Base-by-base conservation (phyloP, 495 filamentous ascomycete species). In the Aspergillus steynii region DNA sequence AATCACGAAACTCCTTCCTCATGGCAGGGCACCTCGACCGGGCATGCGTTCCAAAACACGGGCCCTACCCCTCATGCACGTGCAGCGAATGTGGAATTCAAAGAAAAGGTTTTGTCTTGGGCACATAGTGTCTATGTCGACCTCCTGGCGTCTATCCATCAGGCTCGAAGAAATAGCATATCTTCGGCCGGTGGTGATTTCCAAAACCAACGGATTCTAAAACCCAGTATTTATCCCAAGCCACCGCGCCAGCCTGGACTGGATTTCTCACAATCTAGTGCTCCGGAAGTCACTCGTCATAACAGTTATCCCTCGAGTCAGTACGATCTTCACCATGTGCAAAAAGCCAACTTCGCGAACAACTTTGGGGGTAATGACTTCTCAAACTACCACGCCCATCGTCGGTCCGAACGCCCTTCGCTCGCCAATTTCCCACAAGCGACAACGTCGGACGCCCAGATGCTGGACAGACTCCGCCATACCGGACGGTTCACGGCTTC, bases 71-170 rank as follows among this genome's bases (percentile, higher is more conserved):
- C 52, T 5, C 57, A 52, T 56, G 58, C 71, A 5, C 68, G 72
- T 0, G 65, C 71, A 7, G 70, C 57, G 2, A 90, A 85, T 66
- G 73, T 79, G 5, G 84, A 86, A 63, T 92, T 90, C 69, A 90
- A 89, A 63, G 94, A 97, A 70, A 90, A 88, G 62, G 86, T 89
- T 5, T 80, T 97, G 50, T 82, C 88, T 15, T 93, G 90, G 85
- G 95, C 95, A 32, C 91, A 97, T 70, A 83, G 84, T 55, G 86
- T 94, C 27, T 98, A 99, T 75, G 85, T 93, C 45, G 91, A 96
- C 65, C 84, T 99, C 3, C 77, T 98, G 27, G 79, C 87, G 9
- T 89, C 85, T 58, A 83, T 96, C 8, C 88, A 94, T 51, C 83
- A 87, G 58, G 81, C 78, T 57, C 77, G 77, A 55, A 77, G 79